Percentiles rank a stretch among this genome's conserved stretches.
Conservation (phyloP, 352 stramenopile genomes). For the Pythium rishiriense region DNA sequence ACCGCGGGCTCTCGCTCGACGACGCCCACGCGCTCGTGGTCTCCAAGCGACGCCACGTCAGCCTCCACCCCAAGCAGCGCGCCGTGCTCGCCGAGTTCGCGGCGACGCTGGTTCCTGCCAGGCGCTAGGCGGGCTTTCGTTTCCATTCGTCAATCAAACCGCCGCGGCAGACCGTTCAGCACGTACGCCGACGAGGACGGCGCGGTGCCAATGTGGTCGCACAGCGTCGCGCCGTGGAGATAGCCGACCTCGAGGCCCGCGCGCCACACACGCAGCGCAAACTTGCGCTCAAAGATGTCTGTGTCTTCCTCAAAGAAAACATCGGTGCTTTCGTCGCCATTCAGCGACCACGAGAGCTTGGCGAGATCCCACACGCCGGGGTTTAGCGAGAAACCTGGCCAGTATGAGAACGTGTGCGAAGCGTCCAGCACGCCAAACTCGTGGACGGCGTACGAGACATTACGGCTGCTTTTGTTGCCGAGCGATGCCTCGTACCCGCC, state of each 20-base stretch:
- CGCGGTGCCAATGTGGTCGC: constrained; percentile 34
- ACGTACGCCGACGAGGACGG: constrained; percentile 43
- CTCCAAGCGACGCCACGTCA: constrained; percentile 61
- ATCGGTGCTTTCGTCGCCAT: constrained; percentile 2
- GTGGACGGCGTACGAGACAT: constrained; percentile 44
- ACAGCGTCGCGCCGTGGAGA: constrained; percentile 10
- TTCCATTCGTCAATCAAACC: constrained; percentile 45
- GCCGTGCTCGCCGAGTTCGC: constrained; percentile 48
- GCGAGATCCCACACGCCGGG: constrained; percentile 52
- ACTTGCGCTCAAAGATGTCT: constrained; percentile 40
- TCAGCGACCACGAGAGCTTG: constrained; percentile 10
- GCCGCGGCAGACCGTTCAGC: constrained; percentile 39
- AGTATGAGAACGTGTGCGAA: constrained; percentile 44
- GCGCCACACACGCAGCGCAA: constrained; percentile 36
- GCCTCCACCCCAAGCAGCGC: constrained; percentile 59
- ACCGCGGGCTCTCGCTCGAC: constrained; percentile 57
- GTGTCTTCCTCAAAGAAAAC: constrained; percentile 28
- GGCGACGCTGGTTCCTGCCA: no score
- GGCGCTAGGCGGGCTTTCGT: no score
- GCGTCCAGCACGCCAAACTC: constrained; percentile 49
- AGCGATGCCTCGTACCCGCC: constrained; percentile 26
- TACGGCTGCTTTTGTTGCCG: not conserved
- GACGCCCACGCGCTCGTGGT: constrained; percentile 56
- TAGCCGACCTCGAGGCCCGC: constrained; percentile 34
- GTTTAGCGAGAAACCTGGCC: constrained; percentile 70